phyloP scores from a whole-genome alignment of 2,329 filamentous ascomycete genomes.

The Tympanopsis confertula region DNA sequence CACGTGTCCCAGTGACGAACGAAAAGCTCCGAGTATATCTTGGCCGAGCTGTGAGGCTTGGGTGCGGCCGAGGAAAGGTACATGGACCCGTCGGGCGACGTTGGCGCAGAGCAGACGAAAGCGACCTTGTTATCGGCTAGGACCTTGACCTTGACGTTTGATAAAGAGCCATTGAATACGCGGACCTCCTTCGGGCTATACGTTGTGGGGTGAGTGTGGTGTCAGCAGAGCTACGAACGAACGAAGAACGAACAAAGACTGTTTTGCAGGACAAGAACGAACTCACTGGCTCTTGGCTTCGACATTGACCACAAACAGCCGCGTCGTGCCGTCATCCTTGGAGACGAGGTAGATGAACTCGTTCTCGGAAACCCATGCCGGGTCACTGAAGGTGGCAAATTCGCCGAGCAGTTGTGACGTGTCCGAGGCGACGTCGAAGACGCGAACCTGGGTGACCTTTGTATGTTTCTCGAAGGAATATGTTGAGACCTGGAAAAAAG shows the following conservation, averaged over 20 bases:
- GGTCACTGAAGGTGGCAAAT: constrained; percentile 53
- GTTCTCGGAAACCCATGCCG: constrained; percentile 64
- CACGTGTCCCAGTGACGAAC: constrained; percentile 72
- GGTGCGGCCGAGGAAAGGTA: constrained; percentile 52
- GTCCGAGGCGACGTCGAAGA: constrained; percentile 59
- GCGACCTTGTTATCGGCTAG: constrained; percentile 36
- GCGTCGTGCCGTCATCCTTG: constrained; percentile 32
- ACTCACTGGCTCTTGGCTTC: too few species aligned
- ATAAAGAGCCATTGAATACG: constrained; percentile 37
- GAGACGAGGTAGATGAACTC: constrained; percentile 44
- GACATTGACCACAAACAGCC: constrained; percentile 28
- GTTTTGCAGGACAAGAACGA: too few species aligned
- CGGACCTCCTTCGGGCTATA: constrained; percentile 30
- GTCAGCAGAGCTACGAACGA: constrained; percentile 6
- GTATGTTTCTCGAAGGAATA: constrained; percentile 72
- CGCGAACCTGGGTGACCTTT: constrained; percentile 55
- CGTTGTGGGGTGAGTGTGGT: constrained; percentile 4
- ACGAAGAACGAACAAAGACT: too few species aligned
- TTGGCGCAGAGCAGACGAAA: constrained; percentile 49
- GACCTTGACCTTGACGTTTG: constrained; percentile 45
- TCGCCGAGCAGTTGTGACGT: constrained; percentile 55
- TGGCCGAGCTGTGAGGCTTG: constrained; percentile 50
- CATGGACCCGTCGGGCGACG: constrained; percentile 57
- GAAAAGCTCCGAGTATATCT: constrained; percentile 64
- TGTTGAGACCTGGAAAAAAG: constrained; percentile 44